Base-by-base conservation (phyloP, 305 asterid species). In the Nicotiana rustica region DNA sequence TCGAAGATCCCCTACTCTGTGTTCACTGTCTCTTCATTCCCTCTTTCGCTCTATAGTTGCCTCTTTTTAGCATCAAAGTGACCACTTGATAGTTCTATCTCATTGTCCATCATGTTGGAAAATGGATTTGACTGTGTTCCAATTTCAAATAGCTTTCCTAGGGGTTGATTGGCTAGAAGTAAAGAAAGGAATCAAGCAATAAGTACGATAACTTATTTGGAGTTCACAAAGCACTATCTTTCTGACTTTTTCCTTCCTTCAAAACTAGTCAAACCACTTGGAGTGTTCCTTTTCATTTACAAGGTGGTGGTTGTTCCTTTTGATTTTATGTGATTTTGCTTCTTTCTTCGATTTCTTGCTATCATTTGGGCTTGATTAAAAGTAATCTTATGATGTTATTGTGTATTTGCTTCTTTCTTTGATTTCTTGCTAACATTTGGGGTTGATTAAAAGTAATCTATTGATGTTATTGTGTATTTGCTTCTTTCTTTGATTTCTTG, bases 41-140 rank as follows among this genome's bases (percentile, higher is more conserved):
- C 79, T 73, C 62, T 13, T 13, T 47, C 41, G 13, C 38, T 21
- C 0, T 47, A 73, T 21, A 3, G 78, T 70, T 69, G n/a, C 57
- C 57, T 41, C 18, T 70, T 68, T 68, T 19, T 10, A 70, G 60
- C 78, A 70, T 70, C 78, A 19, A 41, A 19, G 18, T 44, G 60
- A 69, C 59, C n/a, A 69, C 13, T 70, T 44, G 78, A 21, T 44
- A 71, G 59, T 70, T 38, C 12, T 70, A 70, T 44, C 36, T 19
- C 35, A 70, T 70, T 70, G 78, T 71, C 38, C 38, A 44, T 71
- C 21, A 71, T 6, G 38, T 47, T 19, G 19, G 78, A 33, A 71
- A 71, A 19, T 71, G 38, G 31, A 2, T 47, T 19, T 47, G 19
- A 57, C 4, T 5, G 4, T 71, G 18, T 5, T 47, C 62, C 41